Conservation (phyloP, 305 asterid genomes). For the Rubia peregrina region DNA sequence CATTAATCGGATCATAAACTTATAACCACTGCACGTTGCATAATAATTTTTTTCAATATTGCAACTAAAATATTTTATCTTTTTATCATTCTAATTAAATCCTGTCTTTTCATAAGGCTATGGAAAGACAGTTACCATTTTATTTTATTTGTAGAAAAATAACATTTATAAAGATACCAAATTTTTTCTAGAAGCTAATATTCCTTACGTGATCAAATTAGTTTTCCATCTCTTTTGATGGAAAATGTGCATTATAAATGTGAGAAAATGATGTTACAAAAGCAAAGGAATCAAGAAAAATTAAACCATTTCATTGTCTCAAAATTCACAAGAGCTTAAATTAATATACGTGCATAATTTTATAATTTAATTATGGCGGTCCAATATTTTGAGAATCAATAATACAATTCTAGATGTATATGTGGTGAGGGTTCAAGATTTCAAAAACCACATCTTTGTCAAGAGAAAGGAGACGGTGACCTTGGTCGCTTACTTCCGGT, state of each 20-base stretch:
- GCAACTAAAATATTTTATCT: no score
- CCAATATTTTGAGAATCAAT: constrained; percentile 10
- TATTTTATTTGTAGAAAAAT: no score
- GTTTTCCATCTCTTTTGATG: neutral
- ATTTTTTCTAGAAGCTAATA: neutral
- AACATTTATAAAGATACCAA: no score
- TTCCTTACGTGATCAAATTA: neutral
- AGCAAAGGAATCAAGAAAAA: neutral
- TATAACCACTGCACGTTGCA: no score
- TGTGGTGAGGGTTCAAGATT: constrained; percentile 11
- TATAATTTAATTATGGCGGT: neutral
- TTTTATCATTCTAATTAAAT: no score
- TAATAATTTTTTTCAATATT: no score
- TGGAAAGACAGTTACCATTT: no score
- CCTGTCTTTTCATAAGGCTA: no score
- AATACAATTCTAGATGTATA: neutral
- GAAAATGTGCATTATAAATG: constrained; percentile 1
- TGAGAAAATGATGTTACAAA: neutral
- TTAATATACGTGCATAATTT: neutral
- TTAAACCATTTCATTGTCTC: neutral
- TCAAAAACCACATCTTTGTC: constrained; percentile 22
- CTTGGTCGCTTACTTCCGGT: constrained; percentile 29
- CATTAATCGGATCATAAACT: no score
- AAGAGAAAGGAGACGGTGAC: constrained; percentile 27
- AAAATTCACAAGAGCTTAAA: neutral